Conservation (phyloP, 257 asterid genomes). For the Asclepias syriaca region DNA sequence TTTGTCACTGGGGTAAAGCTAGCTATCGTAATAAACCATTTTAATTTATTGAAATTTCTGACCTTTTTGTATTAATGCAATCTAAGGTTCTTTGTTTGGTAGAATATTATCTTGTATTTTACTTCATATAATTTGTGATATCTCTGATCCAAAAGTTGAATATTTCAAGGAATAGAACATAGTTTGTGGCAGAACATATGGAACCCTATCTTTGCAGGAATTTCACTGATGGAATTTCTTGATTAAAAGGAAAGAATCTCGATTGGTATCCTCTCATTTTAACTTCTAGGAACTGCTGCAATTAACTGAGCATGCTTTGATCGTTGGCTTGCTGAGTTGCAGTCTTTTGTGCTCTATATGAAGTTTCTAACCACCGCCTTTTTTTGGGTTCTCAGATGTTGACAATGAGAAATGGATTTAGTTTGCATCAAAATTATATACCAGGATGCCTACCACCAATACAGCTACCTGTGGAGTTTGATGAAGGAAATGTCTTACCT, state of each 20-base stretch:
- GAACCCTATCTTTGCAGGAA: not conserved
- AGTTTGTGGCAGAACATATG: not conserved
- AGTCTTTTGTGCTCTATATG: not conserved
- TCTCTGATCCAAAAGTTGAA: not conserved
- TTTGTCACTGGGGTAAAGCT: not conserved
- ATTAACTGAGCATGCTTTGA: not conserved
- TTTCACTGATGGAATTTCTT: not conserved
- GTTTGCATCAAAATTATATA: slow-evolving; percentile 60
- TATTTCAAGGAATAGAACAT: not conserved
- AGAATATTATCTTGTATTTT: not conserved
- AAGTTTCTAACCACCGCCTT: not conserved
- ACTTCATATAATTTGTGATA: not conserved
- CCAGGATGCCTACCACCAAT: slow-evolving; percentile 54
- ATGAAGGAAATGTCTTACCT: slow-evolving; percentile 40
- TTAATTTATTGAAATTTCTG: not conserved
- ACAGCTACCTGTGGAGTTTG: slow-evolving; percentile 50
- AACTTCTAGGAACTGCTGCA: not conserved
- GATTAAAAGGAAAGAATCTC: not conserved
- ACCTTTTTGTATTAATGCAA: not conserved
- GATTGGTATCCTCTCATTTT: not conserved
- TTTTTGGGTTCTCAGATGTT: slow-evolving; percentile 55
- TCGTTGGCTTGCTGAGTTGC: not conserved
- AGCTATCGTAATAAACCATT: not conserved
- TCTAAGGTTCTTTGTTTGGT: not conserved
- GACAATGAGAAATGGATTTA: slow-evolving; percentile 81